These are phyloP conservation scores for Vigna unguiculata DNA, from an alignment of 306 rosid genomes.

Conservation along the genomic window DNA sequence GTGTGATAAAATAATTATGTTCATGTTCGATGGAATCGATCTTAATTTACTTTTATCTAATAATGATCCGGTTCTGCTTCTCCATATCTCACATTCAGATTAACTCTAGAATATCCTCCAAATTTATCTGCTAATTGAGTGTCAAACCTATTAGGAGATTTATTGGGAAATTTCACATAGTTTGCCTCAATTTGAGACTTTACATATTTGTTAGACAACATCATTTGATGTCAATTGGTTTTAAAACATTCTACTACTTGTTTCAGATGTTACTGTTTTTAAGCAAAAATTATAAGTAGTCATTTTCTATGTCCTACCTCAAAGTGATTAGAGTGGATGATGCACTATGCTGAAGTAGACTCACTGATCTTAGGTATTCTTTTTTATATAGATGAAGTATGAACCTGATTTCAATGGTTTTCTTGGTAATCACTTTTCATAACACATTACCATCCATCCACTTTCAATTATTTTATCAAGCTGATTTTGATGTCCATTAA, in stretches of 20 bases:
- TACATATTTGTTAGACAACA: too few species aligned
- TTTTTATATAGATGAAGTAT: conserved; percentile 48
- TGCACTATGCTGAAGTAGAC: conserved; percentile 55
- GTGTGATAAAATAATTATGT: conserved; percentile 31
- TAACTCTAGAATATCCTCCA: conserved; percentile 16
- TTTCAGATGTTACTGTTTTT: conserved; percentile 38
- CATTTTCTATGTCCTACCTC: conserved; percentile 39
- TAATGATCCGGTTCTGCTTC: conserved; percentile 20
- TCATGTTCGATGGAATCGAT: conserved; percentile 25
- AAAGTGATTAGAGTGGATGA: conserved; percentile 51
- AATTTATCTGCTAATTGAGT: conserved; percentile 28
- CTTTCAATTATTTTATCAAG: conserved; percentile 41
- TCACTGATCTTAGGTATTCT: conserved; percentile 47
- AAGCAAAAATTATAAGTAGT: conserved; percentile 2
- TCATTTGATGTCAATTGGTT: too few species aligned
- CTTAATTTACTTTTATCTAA: conserved; percentile 22
- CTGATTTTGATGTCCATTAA: conserved; percentile 31
- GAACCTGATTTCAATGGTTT: conserved; percentile 46
- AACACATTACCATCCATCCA: conserved; percentile 48
- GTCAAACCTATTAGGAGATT: conserved; percentile 10
- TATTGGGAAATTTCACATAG: too few species aligned
- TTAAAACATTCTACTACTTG: background rate
- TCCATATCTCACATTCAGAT: conserved; percentile 5
- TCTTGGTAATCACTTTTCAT: conserved; percentile 39
- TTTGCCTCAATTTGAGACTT: too few species aligned